phyloP scores from a whole-genome alignment of 2,329 filamentous ascomycete species.

The Colletotrichum sp. region DNA sequence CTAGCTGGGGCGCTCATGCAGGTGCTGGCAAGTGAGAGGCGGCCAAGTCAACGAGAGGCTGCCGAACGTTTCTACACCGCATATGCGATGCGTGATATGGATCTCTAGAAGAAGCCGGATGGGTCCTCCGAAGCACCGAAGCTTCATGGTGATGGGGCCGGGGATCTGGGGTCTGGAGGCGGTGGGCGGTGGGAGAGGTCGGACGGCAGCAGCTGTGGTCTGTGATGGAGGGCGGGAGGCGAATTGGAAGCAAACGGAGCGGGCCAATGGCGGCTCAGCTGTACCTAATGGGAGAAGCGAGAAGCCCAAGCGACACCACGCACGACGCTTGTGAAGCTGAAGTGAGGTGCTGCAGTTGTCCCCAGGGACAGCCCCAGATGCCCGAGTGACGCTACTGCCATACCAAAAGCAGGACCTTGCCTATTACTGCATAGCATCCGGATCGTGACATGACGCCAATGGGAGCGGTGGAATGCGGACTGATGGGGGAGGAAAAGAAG shows the following conservation, averaged over 20 bases:
- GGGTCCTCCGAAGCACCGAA: neutral
- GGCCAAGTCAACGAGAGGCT: constrained; percentile 19
- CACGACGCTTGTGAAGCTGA: neutral
- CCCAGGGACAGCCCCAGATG: neutral
- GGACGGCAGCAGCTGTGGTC: neutral
- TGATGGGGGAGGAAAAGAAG: neutral
- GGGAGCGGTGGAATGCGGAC: neutral
- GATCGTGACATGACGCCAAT: constrained; percentile 6
- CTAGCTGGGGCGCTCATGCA: constrained; percentile 12
- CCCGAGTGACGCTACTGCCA: neutral
- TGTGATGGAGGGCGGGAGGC: neutral
- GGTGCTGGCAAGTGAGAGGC: constrained; percentile 17
- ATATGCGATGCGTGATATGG: neutral
- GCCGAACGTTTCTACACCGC: constrained; percentile 11
- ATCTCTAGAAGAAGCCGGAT: neutral
- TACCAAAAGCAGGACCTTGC: neutral
- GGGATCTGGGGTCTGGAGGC: neutral
- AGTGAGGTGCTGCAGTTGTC: neutral
- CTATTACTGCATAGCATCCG: neutral
- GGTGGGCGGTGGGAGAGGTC: constrained; percentile 11
- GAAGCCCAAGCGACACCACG: neutral
- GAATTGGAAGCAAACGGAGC: neutral
- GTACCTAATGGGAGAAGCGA: neutral
- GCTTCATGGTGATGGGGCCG: neutral
- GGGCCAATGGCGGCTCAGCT: neutral